Percentiles rank a stretch among this genome's conserved stretches.
Conservation (phyloP, 805 yeast species). For the Nematodospora valgi region DNA sequence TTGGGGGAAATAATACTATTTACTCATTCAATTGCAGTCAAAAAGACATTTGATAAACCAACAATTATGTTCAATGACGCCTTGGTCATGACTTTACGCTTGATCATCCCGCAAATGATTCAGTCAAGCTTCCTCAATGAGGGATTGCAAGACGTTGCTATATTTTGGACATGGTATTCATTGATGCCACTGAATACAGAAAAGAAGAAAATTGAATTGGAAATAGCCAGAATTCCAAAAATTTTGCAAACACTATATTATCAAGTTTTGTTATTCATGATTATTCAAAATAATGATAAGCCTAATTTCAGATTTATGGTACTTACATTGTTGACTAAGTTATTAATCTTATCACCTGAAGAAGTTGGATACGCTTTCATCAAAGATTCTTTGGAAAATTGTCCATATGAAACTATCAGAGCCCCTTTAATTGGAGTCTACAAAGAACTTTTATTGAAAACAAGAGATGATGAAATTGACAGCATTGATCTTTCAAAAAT, state of each 20-base stretch:
- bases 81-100: slow-evolving; percentile 22
- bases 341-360: slow-evolving; percentile 59
- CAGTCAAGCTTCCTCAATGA: slow-evolving; percentile 18
- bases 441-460: slow-evolving; percentile 57
- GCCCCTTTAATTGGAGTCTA: slow-evolving; percentile 62
- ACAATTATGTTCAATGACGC: slow-evolving; percentile 19
- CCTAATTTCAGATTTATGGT: slow-evolving; percentile 39
- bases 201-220: slow-evolving; percentile 20
- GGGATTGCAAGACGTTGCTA: slow-evolving; percentile 24
- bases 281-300: slow-evolving; percentile 13
- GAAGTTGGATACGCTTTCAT: slow-evolving; percentile 56
- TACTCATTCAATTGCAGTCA: slow-evolving; percentile 16
- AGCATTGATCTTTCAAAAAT: slow-evolving; percentile 5
- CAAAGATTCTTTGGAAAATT: slow-evolving; percentile 57
- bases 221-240: slow-evolving; percentile 29
- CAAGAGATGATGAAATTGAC: slow-evolving; percentile 11
- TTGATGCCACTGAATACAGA: slow-evolving; percentile 16
- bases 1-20: slow-evolving; percentile 23
- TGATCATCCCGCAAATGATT: slow-evolving; percentile 34
- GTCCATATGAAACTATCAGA: slow-evolving; percentile 63
- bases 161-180: slow-evolving; percentile 40
- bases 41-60: slow-evolving; percentile 14
- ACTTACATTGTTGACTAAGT: slow-evolving; percentile 60
- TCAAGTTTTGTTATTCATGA: slow-evolving; percentile 25
- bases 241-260: slow-evolving; percentile 26